Percentiles rank a stretch among this genome's conserved stretches.
phyloP scores from a whole-genome alignment of 257 asterid species.

The Oldenlandia corymbosa region DNA sequence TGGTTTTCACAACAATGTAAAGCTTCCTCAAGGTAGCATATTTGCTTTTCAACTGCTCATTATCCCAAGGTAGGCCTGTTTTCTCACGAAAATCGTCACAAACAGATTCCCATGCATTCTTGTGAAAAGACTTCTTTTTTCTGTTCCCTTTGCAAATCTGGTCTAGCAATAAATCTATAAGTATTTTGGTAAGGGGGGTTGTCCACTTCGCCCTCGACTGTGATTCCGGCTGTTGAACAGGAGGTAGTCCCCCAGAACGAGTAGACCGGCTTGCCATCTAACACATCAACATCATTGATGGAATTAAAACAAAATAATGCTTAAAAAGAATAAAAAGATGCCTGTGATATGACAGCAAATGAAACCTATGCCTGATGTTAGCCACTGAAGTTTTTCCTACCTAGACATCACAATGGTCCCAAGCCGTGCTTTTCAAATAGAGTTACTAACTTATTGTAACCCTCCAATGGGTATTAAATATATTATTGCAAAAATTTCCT shows the following conservation, averaged over 20 bases:
- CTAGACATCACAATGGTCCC: background rate
- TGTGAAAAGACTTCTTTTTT: constrained; percentile 54
- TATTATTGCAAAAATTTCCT: background rate
- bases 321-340: background rate
- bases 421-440: background rate
- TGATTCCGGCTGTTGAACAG: constrained; percentile 42
- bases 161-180: constrained; percentile 65
- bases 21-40: constrained; percentile 62
- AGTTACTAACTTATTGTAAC: too few species aligned
- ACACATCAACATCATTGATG: constrained; percentile 17
- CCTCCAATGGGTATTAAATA: too few species aligned
- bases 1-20: constrained; percentile 34
- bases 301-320: background rate
- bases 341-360: background rate
- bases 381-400: too few species aligned
- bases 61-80: constrained; percentile 72
- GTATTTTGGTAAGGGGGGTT: constrained; percentile 41
- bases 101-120: constrained; percentile 70
- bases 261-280: constrained; percentile 64
- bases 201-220: constrained; percentile 88
- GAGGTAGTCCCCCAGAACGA: constrained; percentile 41
- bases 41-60: constrained; percentile 68
- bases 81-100: constrained; percentile 60
- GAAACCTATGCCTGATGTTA: background rate
- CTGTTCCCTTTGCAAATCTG: constrained; percentile 55